Evolutionary conservation across 306 rosid species (phyloP), one percentile per base, ranked within the genome.

Genomic region (Inga laurina): DNA sequence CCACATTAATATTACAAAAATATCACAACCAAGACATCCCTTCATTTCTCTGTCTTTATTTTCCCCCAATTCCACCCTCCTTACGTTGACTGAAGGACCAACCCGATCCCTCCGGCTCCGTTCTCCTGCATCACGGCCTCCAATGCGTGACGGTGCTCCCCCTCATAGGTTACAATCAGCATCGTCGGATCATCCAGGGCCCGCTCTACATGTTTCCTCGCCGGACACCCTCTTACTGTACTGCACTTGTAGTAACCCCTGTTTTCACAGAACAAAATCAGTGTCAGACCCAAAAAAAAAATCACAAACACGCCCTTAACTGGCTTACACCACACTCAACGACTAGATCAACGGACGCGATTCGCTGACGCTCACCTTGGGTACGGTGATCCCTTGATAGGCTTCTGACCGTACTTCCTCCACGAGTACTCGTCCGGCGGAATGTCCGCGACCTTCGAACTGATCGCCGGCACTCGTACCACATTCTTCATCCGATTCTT

Each of bases 331-430:
- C 49, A 62, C n/a, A 37, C 69, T 79, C 83, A 51, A 57, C 11
- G 43, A 4, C 34, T 16, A 27, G 3, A 62, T 78, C 51, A 71
- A 75, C 86, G 85, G 76, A 30, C 45, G 6, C 10, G 24, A 22
- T 75, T 66, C 39, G 46, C 61, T 46, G 83, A 92, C 96, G 46
- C 67, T 52, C 86, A 92, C 98, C 98, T 83, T 16, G 98, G 98
- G 79, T 86, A 93, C 2, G 98, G 98, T 0, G 98, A 91, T 2
- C 97, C 98, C 77, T 94, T 94, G 87, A 94, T 94, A 72, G 98
- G 98, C 73, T 94, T 94, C 81, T 94, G 98, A 15, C 98, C 98
- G 87, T 94, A 94, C 86, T 94, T 94, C 76, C 98, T 92, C 98
- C 98, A 94, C 0, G 98, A 94, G 21, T 76, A 90, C 84, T 94